These are phyloP conservation scores for Azolla pinnata DNA, from an alignment of 75 land plant genomes.

Conservation along the genomic window DNA sequence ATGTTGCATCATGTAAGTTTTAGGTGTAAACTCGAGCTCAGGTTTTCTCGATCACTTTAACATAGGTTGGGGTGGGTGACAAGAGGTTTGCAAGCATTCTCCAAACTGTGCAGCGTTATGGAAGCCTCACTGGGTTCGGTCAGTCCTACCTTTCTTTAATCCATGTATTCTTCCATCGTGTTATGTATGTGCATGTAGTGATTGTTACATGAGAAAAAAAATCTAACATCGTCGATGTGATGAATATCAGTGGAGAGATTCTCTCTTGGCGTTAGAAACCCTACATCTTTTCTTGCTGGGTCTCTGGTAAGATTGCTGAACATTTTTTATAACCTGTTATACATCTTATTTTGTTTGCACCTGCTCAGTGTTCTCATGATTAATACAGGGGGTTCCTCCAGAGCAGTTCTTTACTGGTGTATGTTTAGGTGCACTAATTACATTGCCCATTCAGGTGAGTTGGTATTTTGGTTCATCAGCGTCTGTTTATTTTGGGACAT, in stretches of 20 bases:
- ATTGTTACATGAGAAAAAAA: neutral
- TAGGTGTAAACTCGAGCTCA: no score
- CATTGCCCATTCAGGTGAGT: conserved; percentile 54
- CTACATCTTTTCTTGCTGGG: conserved; percentile 76
- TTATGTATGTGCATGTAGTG: neutral
- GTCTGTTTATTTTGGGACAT: neutral
- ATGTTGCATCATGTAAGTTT: no score
- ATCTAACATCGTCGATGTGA: neutral
- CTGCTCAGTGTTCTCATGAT: neutral
- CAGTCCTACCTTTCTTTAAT: conserved; percentile 7
- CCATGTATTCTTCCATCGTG: neutral
- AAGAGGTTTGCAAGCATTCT: conserved; percentile 42
- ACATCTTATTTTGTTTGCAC: neutral
- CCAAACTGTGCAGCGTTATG: conserved; percentile 49
- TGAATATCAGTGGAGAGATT: conserved; percentile 77
- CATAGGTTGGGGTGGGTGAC: conserved; percentile 57
- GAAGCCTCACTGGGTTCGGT: conserved; percentile 78
- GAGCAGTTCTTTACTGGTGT: conserved; percentile 63
- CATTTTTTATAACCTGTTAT: neutral
- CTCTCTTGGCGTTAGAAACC: conserved; percentile 71
- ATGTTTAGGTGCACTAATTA: conserved; percentile 57
- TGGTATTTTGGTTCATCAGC: neutral
- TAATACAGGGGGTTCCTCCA: conserved; percentile 50
- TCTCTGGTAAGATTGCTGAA: conserved; percentile 37
- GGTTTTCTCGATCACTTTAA: no score